phyloP scores from a whole-genome alignment of 164 flowering plant species.

The Pachysandra terminalis region DNA sequence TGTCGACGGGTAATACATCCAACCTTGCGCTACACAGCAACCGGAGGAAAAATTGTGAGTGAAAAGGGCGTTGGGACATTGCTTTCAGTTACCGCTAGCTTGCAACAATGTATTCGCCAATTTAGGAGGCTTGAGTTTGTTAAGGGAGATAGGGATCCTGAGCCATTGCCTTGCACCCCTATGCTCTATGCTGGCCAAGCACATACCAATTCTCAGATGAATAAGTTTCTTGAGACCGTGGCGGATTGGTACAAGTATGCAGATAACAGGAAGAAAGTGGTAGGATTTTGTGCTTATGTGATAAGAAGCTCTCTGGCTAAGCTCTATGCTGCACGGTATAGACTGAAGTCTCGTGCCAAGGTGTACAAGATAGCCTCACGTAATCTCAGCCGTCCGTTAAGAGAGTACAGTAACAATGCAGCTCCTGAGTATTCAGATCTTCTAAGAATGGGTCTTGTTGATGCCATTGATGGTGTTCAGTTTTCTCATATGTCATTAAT shows the following conservation, averaged over 20 bases:
- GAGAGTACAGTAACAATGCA: conserved; percentile 57
- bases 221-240: conserved; percentile 93
- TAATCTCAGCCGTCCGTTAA: conserved; percentile 74
- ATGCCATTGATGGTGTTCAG: conserved; percentile 82
- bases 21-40: conserved; percentile 70
- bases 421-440: conserved; percentile 93
- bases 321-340: conserved; percentile 93
- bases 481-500: conserved; percentile 87
- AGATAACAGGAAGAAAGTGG: conserved; percentile 90
- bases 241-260: conserved; percentile 98
- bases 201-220: conserved; percentile 95
- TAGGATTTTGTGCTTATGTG: conserved; percentile 97
- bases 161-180: conserved; percentile 94
- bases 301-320: conserved; percentile 93
- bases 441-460: conserved; percentile 90
- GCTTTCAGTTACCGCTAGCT: conserved; percentile 92
- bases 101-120: conserved; percentile 78
- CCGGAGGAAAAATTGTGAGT: conserved; percentile 75
- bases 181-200: conserved; percentile 96
- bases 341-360: conserved; percentile 90
- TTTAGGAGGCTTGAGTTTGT: conserved; percentile 73
- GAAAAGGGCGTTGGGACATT: conserved; percentile 88
- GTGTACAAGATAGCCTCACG: conserved; percentile 85
- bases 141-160: conserved; percentile 95
- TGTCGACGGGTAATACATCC: conserved; percentile 79